These are phyloP conservation scores for Chaetomium cochliodes DNA, from an alignment of 495 filamentous ascomycete genomes.

Conservation along the genomic window DNA sequence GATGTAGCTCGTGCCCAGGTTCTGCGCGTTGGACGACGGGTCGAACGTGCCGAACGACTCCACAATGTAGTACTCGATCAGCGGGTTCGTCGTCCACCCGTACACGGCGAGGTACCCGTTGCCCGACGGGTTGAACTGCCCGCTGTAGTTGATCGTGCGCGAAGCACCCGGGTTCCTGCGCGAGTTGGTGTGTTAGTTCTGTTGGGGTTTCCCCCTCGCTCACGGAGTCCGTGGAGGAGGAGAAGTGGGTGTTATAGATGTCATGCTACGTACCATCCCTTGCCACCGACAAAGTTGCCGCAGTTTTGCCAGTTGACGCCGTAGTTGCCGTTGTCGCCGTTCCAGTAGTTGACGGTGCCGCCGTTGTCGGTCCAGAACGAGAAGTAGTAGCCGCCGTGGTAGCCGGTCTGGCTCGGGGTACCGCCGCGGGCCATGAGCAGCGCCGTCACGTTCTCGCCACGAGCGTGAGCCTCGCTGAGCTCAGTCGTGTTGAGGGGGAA, in stretches of 20 bases:
- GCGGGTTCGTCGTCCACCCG: background rate
- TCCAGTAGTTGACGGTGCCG: slow-evolving; percentile 55
- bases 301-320: slow-evolving; percentile 52
- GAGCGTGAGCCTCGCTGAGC: slow-evolving; percentile 19
- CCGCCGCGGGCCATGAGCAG: slow-evolving; percentile 34
- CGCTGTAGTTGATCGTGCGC: slow-evolving; percentile 53
- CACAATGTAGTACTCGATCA: background rate
- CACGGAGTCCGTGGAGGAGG: background rate
- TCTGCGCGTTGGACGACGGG: slow-evolving; percentile 45
- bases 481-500: slow-evolving; percentile 20
- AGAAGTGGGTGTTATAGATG: background rate
- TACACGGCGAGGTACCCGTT: background rate
- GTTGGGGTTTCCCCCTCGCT: no score
- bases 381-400: slow-evolving; percentile 56
- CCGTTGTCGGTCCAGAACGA: slow-evolving; percentile 61
- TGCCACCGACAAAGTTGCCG: slow-evolving; percentile 61
- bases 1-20: slow-evolving; percentile 48
- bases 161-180: slow-evolving; percentile 46
- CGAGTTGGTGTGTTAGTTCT: background rate
- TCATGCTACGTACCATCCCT: slow-evolving; percentile 48
- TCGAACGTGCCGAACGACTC: slow-evolving; percentile 57
- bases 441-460: slow-evolving; percentile 5
- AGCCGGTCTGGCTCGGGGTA: slow-evolving; percentile 42
- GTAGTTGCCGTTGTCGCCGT: slow-evolving; percentile 53
- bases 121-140: slow-evolving; percentile 48